phyloP scores from a whole-genome alignment of 1,284 basidiomycete species.

The Boletus sp. region DNA sequence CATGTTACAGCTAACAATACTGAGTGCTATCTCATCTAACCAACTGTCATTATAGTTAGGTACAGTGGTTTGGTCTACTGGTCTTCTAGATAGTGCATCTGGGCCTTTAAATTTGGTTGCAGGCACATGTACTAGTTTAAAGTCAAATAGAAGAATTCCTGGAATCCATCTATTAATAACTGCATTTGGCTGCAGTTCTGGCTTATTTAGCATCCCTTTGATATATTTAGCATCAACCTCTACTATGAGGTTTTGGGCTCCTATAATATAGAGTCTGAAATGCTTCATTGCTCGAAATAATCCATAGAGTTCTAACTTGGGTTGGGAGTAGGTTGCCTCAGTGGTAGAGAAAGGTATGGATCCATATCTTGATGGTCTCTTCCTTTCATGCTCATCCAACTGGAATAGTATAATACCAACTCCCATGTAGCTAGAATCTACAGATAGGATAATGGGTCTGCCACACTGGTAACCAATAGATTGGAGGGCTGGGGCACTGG shows the following conservation, averaged over 20 bases:
- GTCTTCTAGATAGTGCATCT: background rate
- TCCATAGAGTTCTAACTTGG: background rate
- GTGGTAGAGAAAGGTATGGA: background rate
- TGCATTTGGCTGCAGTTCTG: background rate
- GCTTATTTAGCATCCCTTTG: background rate
- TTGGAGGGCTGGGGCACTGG: background rate
- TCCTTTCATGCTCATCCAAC: background rate
- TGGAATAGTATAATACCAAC: background rate
- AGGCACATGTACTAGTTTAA: background rate
- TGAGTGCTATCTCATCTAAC: background rate
- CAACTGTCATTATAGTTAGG: background rate
- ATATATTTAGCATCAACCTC: background rate
- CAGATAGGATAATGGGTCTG: background rate
- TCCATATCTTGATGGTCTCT: background rate
- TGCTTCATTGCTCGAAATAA: background rate
- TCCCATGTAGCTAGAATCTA: conserved; percentile 1
- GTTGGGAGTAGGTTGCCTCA: background rate
- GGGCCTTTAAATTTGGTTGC: conserved; percentile 1
- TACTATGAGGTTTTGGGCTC: background rate
- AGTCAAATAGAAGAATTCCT: too few species aligned
- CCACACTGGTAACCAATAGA: background rate
- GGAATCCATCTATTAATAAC: background rate
- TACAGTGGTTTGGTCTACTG: background rate
- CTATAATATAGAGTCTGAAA: background rate
- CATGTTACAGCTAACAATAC: too few species aligned